Evolutionary conservation across 2,329 filamentous ascomycete species (phyloP), one percentile per base, ranked within the genome.

Genomic region (Mycocentrospora acerina): DNA sequence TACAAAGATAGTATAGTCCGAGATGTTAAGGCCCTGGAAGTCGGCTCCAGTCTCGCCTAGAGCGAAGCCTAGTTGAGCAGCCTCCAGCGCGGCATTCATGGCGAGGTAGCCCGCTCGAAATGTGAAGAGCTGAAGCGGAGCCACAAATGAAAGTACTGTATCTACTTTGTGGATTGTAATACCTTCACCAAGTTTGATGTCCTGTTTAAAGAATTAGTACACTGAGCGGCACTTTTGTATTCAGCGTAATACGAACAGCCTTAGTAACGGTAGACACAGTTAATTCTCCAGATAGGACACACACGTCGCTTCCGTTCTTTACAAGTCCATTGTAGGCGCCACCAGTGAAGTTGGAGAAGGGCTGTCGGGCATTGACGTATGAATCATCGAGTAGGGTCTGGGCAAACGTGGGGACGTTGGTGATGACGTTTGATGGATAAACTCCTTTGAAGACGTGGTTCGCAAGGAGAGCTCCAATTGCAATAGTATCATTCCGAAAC

Each of bases 1-100:
- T 1, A 86, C 85, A 52, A 95, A 93, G 36, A 91, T 70, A 1
- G 90, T 95, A 57, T 83, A 80, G 65, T 90, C 90, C 13, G 78
- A 58, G 11, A 58, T 48, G 30, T 60, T 60, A 22, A 58, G 55
- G 11, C 48, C 46, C 7, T 24, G 27, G n/a, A 31, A 11, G 12
- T 50, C 45, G 2, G 53, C 42, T 5, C 44, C 43, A 0, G 42
- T 50, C 27, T 45, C 15, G 5, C 55, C 57, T 31, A 60, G 48
- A 15, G 44, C 52, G 29, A 60, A 42, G 35, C 40, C 44, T 11
- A 60, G 49, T 9, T 50, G 26, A 13, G 57, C 52, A 14, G 44
- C 41, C 28, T 57, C 46, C 2, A 57, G 29, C 2, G 53, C 51
- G 18, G 42, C 48, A 31, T 59, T 60, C 31, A 60, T 37, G 35